Base-by-base conservation (phyloP, 1,284 basidiomycete genomes). In the Pseudozyma sp. region DNA sequence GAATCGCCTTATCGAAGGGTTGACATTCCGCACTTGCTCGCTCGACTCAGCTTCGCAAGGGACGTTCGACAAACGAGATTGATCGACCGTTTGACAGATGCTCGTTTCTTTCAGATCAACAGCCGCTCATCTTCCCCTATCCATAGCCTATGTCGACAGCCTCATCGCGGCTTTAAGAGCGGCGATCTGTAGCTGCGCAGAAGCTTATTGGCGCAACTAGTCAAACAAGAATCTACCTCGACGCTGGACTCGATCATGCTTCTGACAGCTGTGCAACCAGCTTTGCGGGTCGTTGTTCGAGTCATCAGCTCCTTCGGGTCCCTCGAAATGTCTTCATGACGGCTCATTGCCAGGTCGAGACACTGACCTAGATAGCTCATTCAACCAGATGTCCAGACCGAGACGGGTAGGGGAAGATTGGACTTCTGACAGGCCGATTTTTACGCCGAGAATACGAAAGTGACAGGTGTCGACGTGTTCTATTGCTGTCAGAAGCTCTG, bases 331-430 rank as follows among this genome's bases (percentile, higher is more conserved):
- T 31, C 25, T 31, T 31, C 25, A 31, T 31, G 25, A 31, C 25
- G 25, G 25, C 25, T 31, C 25, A 6, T 21, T 42, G 8, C 19
- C 53, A 25, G 39, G 21, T 55, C 53, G 53, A 48, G 13, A 36
- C 9, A n/a, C 48, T 7, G 36, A 16, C n/a, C 19, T 56, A 40
- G 54, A 49, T 31, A 1, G 5, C 14, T 48, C 25, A 14, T n/a
- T 56, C 54, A 56, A 48, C 54, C 39, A 40, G 16, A 8, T 8
- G 3, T 50, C 48, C 48, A n/a, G 7, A 36, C 48, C 48, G 48
- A 50, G 48, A 50, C 48, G 31, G 48, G n/a, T 16, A 36, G 5
- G 48, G 25, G 25, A 31, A 6, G 25, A 31, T 31, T 31, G 25
- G 39, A 40, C 11, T 4, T 40, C 39, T 40, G 39, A 40, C 16